These are phyloP conservation scores for Penicillium cosmopolitanum DNA, from an alignment of 495 filamentous ascomycete genomes.

Conservation along the genomic window DNA sequence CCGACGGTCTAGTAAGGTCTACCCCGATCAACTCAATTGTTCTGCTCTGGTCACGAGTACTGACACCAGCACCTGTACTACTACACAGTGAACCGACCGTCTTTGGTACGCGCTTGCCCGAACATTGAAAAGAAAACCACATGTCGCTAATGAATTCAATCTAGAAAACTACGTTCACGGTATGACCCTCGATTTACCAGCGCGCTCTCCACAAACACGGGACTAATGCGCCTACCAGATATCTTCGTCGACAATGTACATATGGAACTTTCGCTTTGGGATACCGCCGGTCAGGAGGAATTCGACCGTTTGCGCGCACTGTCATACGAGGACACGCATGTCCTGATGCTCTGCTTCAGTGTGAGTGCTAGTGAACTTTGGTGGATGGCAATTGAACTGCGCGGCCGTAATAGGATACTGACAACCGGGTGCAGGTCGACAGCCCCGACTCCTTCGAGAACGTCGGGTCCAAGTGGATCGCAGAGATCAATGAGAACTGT, in stretches of 20 bases:
- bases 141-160: conserved; percentile 32
- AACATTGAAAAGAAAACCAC: background rate
- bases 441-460: conserved; percentile 96
- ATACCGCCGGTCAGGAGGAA: conserved; percentile 98
- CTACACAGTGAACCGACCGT: conserved; percentile 82
- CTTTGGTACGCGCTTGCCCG: conserved; percentile 62
- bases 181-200: conserved; percentile 44
- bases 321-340: conserved; percentile 96
- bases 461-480: conserved; percentile 97
- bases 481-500: conserved; percentile 97
- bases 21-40: conserved; percentile 6
- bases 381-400: background rate
- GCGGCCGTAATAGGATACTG: conserved; percentile 3
- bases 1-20: conserved; percentile 86
- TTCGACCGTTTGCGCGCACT: conserved; percentile 95
- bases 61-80: conserved; percentile 28
- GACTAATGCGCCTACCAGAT: conserved; percentile 56
- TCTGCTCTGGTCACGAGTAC: conserved; percentile 12
- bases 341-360: conserved; percentile 98
- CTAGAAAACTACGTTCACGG: conserved; percentile 97
- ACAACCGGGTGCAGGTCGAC: conserved; percentile 63
- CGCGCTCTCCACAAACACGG: background rate
- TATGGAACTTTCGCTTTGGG: conserved; percentile 97
- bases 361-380: conserved; percentile 41
- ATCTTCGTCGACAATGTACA: conserved; percentile 97